Evolutionary conservation across 805 yeast genomes (phyloP).

Genomic region (Blastobotrys parvus): DNA sequence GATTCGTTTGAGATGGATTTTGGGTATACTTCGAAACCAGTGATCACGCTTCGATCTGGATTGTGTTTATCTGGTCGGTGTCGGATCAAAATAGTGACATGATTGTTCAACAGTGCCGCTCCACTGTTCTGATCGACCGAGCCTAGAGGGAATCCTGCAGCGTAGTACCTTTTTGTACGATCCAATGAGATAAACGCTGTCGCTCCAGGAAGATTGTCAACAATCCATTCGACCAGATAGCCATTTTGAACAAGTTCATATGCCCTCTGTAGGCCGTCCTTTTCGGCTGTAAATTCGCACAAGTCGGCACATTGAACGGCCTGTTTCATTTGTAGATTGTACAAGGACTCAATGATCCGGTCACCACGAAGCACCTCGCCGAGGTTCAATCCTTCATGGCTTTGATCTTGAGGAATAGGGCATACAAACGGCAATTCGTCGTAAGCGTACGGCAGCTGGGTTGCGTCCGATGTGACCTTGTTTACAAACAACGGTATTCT

Average conservation of each 20-base stretch:
- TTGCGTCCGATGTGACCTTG: conserved; percentile 69
- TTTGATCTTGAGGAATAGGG: conserved; percentile 43
- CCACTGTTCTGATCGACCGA: conserved; percentile 45
- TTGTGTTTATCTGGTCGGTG: conserved; percentile 39
- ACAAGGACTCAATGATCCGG: conserved; percentile 67
- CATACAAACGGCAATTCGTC: conserved; percentile 76
- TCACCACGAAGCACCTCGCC: conserved; percentile 80
- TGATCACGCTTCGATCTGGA: conserved; percentile 40
- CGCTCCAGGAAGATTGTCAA: conserved; percentile 83
- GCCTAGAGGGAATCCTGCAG: conserved; percentile 83
- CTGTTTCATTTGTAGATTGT: conserved; percentile 51
- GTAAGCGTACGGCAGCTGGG: conserved; percentile 69
- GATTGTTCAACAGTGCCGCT: conserved; percentile 62
- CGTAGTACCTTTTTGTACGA: conserved; percentile 58
- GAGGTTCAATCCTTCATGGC: conserved; percentile 57
- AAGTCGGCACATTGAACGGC: conserved; percentile 58
- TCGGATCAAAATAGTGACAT: conserved; percentile 71
- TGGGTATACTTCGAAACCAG: conserved; percentile 87
- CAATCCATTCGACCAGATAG: conserved; percentile 74
- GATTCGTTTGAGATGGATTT: conserved; percentile 51
- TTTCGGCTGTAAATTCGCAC: conserved; percentile 58
- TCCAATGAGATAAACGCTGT: conserved; percentile 63
- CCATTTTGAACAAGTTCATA: conserved; percentile 53
- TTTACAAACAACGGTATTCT: conserved; percentile 63
- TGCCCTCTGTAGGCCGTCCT: conserved; percentile 46